Percentiles rank a stretch among this genome's conserved stretches.
Evolutionary conservation across 176 grass and related monocot species (phyloP).

Genomic region (Puya raimondii): DNA sequence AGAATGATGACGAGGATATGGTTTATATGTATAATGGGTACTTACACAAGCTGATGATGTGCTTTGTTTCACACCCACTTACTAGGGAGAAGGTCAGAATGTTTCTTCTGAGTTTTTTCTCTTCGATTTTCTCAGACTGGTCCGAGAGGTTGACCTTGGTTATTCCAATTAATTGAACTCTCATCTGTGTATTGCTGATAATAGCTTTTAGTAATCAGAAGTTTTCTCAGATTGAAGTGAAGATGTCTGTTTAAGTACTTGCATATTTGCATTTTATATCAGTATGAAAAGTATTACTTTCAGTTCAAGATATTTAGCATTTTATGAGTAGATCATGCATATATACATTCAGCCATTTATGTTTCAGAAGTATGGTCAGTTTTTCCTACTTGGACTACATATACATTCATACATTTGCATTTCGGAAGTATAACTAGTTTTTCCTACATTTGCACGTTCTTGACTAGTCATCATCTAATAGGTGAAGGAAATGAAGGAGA

Average conservation of each 20-base stretch:
- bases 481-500: constrained; percentile 98
- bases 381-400: constrained; percentile 5
- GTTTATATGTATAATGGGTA: constrained; percentile 88
- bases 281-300: no score
- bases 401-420: constrained; percentile 1
- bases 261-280: no score
- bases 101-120: constrained; percentile 2
- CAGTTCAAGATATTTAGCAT: no score
- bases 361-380: no score
- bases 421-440: constrained; percentile 3
- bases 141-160: background rate
- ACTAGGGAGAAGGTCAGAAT: constrained; percentile 73
- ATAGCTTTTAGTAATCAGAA: no score
- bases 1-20: constrained; percentile 96
- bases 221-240: no score
- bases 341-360: no score
- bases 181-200: background rate
- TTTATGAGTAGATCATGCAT: no score
- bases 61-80: constrained; percentile 83
- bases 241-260: no score
- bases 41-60: constrained; percentile 93
- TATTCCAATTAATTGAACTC: background rate
- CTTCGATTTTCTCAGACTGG: background rate
- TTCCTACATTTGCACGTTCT: no score
- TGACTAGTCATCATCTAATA: constrained; percentile 26